phyloP scores from a whole-genome alignment of 2,329 filamentous ascomycete genomes.

The Paracamarosporium sp. region DNA sequence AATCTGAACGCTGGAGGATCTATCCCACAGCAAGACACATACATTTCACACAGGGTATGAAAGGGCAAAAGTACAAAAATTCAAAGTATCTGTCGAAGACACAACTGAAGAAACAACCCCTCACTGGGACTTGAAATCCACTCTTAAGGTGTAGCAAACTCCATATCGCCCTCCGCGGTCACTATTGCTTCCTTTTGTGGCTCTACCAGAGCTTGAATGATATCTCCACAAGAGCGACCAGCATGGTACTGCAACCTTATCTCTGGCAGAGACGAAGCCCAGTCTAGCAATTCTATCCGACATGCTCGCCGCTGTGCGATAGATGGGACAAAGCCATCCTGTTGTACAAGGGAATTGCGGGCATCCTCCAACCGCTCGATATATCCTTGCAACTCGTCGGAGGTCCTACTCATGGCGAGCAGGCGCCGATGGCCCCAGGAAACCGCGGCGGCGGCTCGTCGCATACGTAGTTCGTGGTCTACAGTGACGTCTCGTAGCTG shows the following conservation, averaged over 20 bases:
- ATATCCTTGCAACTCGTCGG: not conserved
- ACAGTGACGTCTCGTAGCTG: not conserved
- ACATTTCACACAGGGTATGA: too few relatives aligned
- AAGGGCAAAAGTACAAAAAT: too few relatives aligned
- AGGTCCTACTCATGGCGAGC: not conserved
- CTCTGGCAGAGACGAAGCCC: constrained; percentile 2
- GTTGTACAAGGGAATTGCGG: not conserved
- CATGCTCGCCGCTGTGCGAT: not conserved
- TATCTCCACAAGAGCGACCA: not conserved
- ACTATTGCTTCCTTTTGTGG: not conserved
- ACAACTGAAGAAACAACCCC: too few relatives aligned
- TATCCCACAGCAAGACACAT: too few relatives aligned
- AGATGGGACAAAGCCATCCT: not conserved
- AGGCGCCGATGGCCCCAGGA: not conserved
- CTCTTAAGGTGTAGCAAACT: too few relatives aligned
- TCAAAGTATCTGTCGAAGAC: too few relatives aligned
- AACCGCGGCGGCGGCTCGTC: not conserved
- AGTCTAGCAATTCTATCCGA: not conserved
- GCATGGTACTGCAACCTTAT: not conserved
- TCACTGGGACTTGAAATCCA: too few relatives aligned
- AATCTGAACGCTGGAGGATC: too few relatives aligned
- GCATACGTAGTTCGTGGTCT: not conserved
- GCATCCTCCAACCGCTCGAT: not conserved
- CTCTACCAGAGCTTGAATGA: not conserved
- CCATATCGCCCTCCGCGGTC: not conserved